Evolutionary conservation across 139 green algal genomes (phyloP).

Genomic region (Astrephomene gubernaculifera): DNA sequence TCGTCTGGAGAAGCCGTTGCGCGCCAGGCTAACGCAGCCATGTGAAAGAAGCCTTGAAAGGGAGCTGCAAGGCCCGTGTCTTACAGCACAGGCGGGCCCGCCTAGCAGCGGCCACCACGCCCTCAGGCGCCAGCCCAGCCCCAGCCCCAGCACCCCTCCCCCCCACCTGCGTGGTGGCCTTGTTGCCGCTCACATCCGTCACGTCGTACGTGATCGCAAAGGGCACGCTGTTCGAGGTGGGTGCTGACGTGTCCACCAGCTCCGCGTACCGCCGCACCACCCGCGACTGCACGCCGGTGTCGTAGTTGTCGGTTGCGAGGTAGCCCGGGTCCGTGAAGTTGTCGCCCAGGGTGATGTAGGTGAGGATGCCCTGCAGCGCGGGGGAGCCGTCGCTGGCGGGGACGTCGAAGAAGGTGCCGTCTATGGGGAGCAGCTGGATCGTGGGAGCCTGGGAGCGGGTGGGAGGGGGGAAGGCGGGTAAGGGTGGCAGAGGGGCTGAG

Average conservation of each 20-base stretch:
- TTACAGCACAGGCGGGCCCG: too few relatives aligned
- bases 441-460: background rate
- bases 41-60: too few relatives aligned
- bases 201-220: slow-evolving; percentile 60
- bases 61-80: background rate
- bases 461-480: background rate
- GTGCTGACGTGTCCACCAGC: slow-evolving; percentile 39
- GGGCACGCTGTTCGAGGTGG: slow-evolving; percentile 38
- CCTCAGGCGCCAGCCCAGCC: background rate
- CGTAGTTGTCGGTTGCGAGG: slow-evolving; percentile 41
- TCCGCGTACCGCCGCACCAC: slow-evolving; percentile 23
- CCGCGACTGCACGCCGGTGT: background rate
- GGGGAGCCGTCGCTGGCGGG: background rate
- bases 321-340: slow-evolving; percentile 40
- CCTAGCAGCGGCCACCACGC: background rate
- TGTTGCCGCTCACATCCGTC: slow-evolving; percentile 52
- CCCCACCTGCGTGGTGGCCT: slow-evolving; percentile 14
- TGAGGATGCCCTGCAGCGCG: slow-evolving; percentile 41
- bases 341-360: slow-evolving; percentile 16
- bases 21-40: too few relatives aligned
- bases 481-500: too few relatives aligned
- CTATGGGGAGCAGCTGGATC: slow-evolving; percentile 30
- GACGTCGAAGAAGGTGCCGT: slow-evolving; percentile 20
- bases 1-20: too few relatives aligned
- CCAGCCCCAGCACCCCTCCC: background rate